Base-by-base conservation (phyloP, 2,329 filamentous ascomycete species). In the Pyrenophora graminea region DNA sequence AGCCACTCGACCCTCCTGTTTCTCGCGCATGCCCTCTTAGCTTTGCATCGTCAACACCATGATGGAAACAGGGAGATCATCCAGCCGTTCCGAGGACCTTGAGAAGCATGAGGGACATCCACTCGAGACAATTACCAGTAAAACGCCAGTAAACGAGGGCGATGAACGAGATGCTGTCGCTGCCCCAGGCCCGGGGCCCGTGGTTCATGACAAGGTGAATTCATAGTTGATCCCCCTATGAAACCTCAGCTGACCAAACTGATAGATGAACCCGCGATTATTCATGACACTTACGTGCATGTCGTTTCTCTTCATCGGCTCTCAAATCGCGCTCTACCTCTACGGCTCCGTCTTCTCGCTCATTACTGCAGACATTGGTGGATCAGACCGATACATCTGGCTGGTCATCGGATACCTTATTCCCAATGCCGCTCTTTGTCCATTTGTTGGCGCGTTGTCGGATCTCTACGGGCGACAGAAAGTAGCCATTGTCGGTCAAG, bases 361-460 rank as follows among this genome's bases (percentile, higher is more conserved):
- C 55, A 82, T 87, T 48, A 86, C 86, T 66, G 68, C 71, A 38
- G 81, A 84, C 21, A 80, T 88, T 51, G 85, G 85, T 21, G 85
- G 85, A 45, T 72, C 77, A 4, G 81, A 84, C 62, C 74, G 80
- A 55, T 86, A 81, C 79, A 76, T 83, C n/a, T 86, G 84, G 85
- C 69, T 72, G 38, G 48, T 73, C 9, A 68, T 78, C 21, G 76
- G 69, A 13, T 80, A 85, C 56, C 72, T 85, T 6, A 77, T 85
- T n/a, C 77, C 80, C 2, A 77, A 81, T 40, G 82, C 82, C 2
- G 80, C 79, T 3, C 72, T 85, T 2, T 84, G 81, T 51, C 83
- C 83, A 8, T 85, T 90, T 60, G 86, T 89, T 1, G 87, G 87
- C 9, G 62, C 70, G 0, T 48, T 73, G 6, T 70, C 70, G 13